Conservation (phyloP, 305 asterid species). For the Fraxinus floribunda region DNA sequence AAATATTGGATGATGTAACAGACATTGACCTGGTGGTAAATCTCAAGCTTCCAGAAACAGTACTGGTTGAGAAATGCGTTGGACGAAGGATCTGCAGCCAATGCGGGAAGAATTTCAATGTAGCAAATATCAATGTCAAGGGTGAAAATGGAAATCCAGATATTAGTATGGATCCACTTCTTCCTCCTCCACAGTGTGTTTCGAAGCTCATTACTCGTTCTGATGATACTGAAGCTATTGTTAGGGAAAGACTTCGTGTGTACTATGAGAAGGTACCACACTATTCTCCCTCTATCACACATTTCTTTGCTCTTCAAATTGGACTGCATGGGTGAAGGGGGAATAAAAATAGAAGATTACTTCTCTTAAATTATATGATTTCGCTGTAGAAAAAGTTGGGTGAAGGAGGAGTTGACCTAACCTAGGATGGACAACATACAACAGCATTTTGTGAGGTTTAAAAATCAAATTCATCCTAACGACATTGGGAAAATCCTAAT, state of each 20-base stretch:
- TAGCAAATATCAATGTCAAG: slow-evolving; percentile 70
- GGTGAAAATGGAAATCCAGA: slow-evolving; percentile 91
- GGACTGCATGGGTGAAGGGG: not conserved
- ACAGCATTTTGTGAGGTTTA: not conserved
- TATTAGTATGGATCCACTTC: slow-evolving; percentile 88
- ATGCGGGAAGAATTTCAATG: slow-evolving; percentile 92
- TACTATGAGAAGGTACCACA: slow-evolving; percentile 76
- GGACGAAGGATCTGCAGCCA: slow-evolving; percentile 88
- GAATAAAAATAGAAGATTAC: not conserved
- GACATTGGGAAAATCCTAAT: not conserved
- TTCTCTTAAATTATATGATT: not conserved
- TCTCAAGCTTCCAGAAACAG: slow-evolving; percentile 87
- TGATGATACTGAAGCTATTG: slow-evolving; percentile 82
- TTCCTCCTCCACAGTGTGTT: slow-evolving; percentile 71
- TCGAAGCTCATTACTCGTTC: slow-evolving; percentile 87
- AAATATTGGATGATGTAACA: slow-evolving; percentile 82
- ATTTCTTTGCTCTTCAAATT: not conserved
- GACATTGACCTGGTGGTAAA: slow-evolving; percentile 91
- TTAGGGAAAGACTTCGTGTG: slow-evolving; percentile 72
- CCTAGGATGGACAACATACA: not conserved
- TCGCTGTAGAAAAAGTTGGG: not conserved
- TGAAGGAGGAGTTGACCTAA: not conserved
- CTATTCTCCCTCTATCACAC: not conserved
- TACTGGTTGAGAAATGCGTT: slow-evolving; percentile 86
- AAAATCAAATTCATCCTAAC: not conserved